Conservation (phyloP, 257 asterid genomes). For the Ehretia macrophylla region DNA sequence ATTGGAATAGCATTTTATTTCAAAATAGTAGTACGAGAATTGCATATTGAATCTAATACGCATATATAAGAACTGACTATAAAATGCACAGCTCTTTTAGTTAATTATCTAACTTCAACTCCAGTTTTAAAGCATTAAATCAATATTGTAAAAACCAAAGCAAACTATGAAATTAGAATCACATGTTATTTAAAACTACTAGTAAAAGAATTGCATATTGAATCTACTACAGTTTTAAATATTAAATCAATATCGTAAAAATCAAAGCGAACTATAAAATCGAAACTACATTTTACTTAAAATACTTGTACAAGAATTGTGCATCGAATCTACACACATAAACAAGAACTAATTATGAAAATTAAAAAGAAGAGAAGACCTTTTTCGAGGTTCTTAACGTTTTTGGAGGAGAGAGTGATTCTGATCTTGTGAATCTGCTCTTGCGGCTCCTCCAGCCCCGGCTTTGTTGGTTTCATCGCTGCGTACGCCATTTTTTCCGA, state of each 20-base stretch:
- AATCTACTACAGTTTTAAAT: not conserved
- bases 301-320: too few relatives aligned
- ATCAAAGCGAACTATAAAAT: not conserved
- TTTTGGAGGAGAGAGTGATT: constrained; percentile 45
- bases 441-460: constrained; percentile 36
- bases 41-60: too few relatives aligned
- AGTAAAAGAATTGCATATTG: not conserved
- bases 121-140: too few relatives aligned
- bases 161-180: too few relatives aligned
- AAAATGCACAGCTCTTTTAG: too few relatives aligned
- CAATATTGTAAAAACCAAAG: too few relatives aligned
- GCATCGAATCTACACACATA: too few relatives aligned
- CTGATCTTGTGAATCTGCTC: constrained; percentile 45
- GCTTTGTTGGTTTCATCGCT: constrained; percentile 37
- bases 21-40: too few relatives aligned
- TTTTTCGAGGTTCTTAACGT: constrained; percentile 39
- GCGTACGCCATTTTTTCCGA: constrained; percentile 28
- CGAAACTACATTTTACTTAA: not conserved
- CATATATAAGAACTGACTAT: too few relatives aligned
- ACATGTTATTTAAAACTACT: too few relatives aligned
- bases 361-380: constrained; percentile 5
- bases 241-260: not conserved
- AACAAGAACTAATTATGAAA: not conserved
- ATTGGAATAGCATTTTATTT: too few relatives aligned
- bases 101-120: too few relatives aligned